Percentiles rank a stretch among this genome's conserved stretches.
Evolutionary conservation across 306 rosid species (phyloP).

Genomic region (Prunus mongolica): DNA sequence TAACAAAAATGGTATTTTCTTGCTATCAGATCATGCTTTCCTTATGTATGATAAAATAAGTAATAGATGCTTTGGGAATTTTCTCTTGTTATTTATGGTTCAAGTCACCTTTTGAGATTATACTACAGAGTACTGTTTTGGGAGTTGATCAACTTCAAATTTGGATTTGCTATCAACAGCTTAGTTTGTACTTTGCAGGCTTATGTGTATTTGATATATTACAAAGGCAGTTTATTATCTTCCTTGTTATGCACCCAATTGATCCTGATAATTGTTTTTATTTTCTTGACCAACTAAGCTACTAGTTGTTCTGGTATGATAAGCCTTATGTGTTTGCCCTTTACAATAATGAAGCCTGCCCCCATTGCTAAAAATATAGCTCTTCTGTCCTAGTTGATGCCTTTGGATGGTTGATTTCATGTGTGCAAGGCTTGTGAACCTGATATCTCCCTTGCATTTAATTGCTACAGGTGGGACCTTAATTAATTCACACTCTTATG

Average conservation of each 20-base stretch:
- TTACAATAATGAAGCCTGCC: neutral
- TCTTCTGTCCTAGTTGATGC: neutral
- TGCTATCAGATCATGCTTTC: neutral
- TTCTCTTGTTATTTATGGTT: neutral
- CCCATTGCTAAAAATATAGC: neutral
- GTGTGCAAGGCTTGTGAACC: constrained; percentile 12
- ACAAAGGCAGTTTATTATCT: neutral
- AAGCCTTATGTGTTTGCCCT: neutral
- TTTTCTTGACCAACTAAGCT: constrained; percentile 1
- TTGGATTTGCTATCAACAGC: neutral
- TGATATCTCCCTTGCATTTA: constrained; percentile 6
- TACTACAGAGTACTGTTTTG: neutral
- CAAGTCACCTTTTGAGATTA: neutral
- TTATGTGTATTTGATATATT: neutral
- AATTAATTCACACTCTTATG: constrained; percentile 79
- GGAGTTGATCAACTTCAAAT: neutral
- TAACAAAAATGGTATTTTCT: neutral
- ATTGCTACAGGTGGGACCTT: constrained; percentile 49
- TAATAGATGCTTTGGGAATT: neutral
- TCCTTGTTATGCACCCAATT: neutral
- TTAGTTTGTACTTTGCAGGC: neutral
- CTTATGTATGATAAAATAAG: neutral
- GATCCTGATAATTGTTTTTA: neutral
- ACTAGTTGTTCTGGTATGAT: neutral
- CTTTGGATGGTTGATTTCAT: neutral